phyloP scores from a whole-genome alignment of 2,329 filamentous ascomycete species.

The Colletotrichum tabaci region DNA sequence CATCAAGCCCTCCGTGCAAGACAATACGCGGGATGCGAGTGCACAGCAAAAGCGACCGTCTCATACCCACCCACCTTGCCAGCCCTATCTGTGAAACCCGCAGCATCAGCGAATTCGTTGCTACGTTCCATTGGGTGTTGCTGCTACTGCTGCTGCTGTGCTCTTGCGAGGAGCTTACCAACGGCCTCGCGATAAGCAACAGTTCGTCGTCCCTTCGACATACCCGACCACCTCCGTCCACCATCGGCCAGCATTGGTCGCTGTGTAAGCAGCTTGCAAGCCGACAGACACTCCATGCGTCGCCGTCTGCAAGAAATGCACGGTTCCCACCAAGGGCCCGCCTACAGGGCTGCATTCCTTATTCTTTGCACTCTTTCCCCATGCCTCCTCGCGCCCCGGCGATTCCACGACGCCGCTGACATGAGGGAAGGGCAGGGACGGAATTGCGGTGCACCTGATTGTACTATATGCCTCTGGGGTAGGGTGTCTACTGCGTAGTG shows the following conservation, averaged over 20 bases:
- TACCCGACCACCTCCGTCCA: not conserved
- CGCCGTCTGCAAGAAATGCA: not conserved
- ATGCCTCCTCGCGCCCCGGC: constrained; percentile 3
- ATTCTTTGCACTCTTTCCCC: not conserved
- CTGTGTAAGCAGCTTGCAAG: constrained; percentile 13
- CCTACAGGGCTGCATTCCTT: constrained; percentile 29
- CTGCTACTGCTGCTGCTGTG: not conserved
- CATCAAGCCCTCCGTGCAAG: too few relatives aligned
- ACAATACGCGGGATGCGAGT: not conserved
- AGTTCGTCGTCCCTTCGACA: not conserved
- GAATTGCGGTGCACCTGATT: constrained; percentile 11
- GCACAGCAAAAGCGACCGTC: constrained; percentile 7
- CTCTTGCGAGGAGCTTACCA: constrained; percentile 19
- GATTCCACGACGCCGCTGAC: constrained; percentile 25
- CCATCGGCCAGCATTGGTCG: not conserved
- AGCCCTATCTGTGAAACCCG: constrained; percentile 37
- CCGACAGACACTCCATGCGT: not conserved
- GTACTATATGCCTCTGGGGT: not conserved
- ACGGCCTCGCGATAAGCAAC: constrained; percentile 11
- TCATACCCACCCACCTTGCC: not conserved
- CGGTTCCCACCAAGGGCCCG: constrained; percentile 15
- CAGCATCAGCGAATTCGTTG: constrained; percentile 25
- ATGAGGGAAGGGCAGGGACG: not conserved
- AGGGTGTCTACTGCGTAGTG: not conserved
- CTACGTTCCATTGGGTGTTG: constrained; percentile 35